phyloP scores from a whole-genome alignment of 78 protist genomes.

The Dictyostelium intermedium region DNA sequence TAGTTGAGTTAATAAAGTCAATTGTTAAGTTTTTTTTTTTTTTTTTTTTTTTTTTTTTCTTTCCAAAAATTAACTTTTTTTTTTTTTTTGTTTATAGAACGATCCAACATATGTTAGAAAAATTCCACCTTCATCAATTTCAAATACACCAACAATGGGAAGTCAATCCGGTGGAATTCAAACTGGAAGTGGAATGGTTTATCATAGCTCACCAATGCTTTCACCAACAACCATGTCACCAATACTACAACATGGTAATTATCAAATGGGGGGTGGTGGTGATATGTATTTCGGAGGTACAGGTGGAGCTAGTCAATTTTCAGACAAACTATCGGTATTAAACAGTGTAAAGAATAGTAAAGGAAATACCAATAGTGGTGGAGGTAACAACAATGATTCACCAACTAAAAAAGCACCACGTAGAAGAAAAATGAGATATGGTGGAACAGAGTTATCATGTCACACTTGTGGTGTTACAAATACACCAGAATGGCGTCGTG shows the following conservation, averaged over 20 bases:
- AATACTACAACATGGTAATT: neutral
- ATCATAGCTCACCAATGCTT: constrained; percentile 15
- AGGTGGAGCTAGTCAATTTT: neutral
- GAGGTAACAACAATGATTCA: neutral
- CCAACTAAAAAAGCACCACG: constrained; percentile 21
- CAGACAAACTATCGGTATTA: neutral
- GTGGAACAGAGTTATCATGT: constrained; percentile 46
- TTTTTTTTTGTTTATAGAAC: neutral
- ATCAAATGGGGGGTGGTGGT: neutral
- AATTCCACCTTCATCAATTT: constrained; percentile 25
- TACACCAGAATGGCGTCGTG: constrained; percentile 78
- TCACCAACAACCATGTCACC: constrained; percentile 34
- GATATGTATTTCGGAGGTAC: neutral
- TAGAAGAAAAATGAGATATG: constrained; percentile 29
- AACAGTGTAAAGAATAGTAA: neutral
- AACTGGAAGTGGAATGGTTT: neutral
- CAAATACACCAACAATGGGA: constrained; percentile 75
- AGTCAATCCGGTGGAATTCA: constrained; percentile 8
- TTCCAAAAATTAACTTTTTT: neutral
- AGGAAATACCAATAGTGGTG: too few relatives aligned
- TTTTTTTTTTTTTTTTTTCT: neutral
- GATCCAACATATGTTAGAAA: neutral
- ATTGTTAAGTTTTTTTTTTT: neutral
- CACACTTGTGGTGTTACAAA: constrained; percentile 74
- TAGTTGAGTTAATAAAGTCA: constrained; percentile 33